Evolutionary conservation across 202 grass and related monocot genomes (phyloP).

Genomic region (Digitaria exilis): DNA sequence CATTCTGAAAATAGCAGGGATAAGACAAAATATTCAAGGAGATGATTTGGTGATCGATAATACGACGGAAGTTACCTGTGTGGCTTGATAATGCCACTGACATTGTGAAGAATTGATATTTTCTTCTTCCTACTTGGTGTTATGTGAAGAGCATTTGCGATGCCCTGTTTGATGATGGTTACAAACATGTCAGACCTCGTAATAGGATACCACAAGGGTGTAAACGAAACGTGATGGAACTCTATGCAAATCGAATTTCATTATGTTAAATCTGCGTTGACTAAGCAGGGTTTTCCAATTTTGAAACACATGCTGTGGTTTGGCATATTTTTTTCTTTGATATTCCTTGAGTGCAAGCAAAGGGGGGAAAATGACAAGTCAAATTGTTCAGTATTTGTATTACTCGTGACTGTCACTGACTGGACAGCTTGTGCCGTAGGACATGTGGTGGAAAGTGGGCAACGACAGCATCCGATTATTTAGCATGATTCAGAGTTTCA

Average conservation of each 20-base stretch:
- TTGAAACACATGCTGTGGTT: not conserved
- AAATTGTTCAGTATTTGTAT: not conserved
- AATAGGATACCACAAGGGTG: not conserved
- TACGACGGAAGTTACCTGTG: slow-evolving; percentile 40
- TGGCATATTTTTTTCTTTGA: not conserved
- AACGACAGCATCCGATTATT: not conserved
- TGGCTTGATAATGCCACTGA: slow-evolving; percentile 74
- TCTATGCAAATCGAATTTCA: not conserved
- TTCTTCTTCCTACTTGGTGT: slow-evolving; percentile 58
- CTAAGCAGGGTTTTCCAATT: not conserved
- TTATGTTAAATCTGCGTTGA: not conserved
- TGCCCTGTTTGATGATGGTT: slow-evolving; percentile 38
- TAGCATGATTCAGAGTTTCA: too few species aligned
- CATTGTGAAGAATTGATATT: slow-evolving; percentile 59
- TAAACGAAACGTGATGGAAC: not conserved
- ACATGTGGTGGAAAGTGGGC: not conserved
- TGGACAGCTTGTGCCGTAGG: not conserved
- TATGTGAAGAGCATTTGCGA: slow-evolving; percentile 47
- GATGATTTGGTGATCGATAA: not conserved
- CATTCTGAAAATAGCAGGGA: slow-evolving; percentile 42
- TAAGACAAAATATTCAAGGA: not conserved
- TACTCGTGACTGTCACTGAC: not conserved
- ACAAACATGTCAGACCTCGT: slow-evolving; percentile 21
- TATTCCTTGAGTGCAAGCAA: not conserved
- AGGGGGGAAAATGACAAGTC: not conserved